Evolutionary conservation across 495 filamentous ascomycete species (phyloP), one percentile per base, ranked within the genome.

Genomic region (Penicillium cataractarum): DNA sequence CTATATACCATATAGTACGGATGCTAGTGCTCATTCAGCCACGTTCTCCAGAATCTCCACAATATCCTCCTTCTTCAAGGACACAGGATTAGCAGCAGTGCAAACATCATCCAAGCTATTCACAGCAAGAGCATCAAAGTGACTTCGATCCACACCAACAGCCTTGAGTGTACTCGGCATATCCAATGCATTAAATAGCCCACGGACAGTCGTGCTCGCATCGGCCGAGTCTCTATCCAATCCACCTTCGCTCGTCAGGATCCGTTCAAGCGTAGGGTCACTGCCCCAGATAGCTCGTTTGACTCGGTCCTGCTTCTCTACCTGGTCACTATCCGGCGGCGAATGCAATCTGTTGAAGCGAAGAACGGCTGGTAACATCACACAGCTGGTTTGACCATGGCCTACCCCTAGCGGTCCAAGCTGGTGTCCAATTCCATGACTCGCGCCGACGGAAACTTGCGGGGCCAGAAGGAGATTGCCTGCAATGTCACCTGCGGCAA

Each of bases 401-500:
- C 55, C 55, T 10, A 57, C 55, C 8, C 55, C 55, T 9, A 57
- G 55, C 31, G 55, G 55, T 3, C 55, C 55, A 9, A 57, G 40
- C 27, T 57, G 55, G n/a, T 57, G 55, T 21, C 55, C 55, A 22
- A 57, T 57, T 9, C 55, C 55, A 32, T 57, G 55, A 24, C 55
- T 57, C 19, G 55, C 55, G 9, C 55, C 55, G 6, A 35, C 51
- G 2, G 51, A 33, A 17, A 54, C n/a, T 2, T 54, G 29, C n/a
- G 51, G 51, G 9, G n/a, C 29, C 4, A 54, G 6, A 0, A 54
- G 51, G 2, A 33, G 7, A n/a, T 54, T 35, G 15, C 51, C 51
- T 19, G 51, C 51, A 13, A 54, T 54, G 4, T 54, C 51, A 12
- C 51, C 51, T 24, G 51, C 51, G 10, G 55, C 55, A 31, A 57